These are phyloP conservation scores for Zymoseptoria tritici DNA, from an alignment of 2,329 filamentous ascomycete genomes.

Conservation along the genomic window DNA sequence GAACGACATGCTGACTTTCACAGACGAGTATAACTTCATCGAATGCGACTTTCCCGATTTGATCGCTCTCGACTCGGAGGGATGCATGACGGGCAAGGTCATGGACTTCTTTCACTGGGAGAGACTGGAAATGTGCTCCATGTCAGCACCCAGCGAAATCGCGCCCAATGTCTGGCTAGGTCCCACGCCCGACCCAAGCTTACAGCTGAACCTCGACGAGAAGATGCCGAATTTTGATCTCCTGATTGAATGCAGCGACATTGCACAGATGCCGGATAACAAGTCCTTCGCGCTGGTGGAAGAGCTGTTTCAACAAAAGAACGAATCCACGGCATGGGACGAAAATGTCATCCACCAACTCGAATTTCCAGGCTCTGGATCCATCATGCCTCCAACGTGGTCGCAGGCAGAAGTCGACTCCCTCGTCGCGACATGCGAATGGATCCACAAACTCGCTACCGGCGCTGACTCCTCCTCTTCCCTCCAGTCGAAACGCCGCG, in stretches of 20 bases:
- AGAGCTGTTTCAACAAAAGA: constrained; percentile 39
- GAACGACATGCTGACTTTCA: constrained; percentile 19
- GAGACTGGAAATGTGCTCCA: constrained; percentile 81
- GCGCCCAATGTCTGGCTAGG: constrained; percentile 85
- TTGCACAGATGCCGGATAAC: constrained; percentile 67
- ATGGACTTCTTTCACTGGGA: constrained; percentile 89
- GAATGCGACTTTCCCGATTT: constrained; percentile 63
- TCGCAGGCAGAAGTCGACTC: constrained; percentile 76
- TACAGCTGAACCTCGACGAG: constrained; percentile 35
- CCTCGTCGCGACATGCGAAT: constrained; percentile 77
- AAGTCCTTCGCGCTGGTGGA: constrained; percentile 57
- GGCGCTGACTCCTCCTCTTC: constrained; percentile 9
- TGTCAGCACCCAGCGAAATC: constrained; percentile 86
- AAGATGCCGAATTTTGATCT: constrained; percentile 57
- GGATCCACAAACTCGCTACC: constrained; percentile 79
- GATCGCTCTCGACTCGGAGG: constrained; percentile 66
- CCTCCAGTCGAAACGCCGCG: constrained; percentile 28
- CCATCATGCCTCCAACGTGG: constrained; percentile 76
- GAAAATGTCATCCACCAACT: constrained; percentile 49
- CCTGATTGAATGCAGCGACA: constrained; percentile 80
- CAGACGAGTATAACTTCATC: constrained; percentile 60
- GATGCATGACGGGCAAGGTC: constrained; percentile 65
- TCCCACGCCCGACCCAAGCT: constrained; percentile 66
- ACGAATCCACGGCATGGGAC: constrained; percentile 28
- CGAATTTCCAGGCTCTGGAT: constrained; percentile 92